Evolutionary conservation across 768 basidiomycete species (phyloP).

Genomic region (Rhodosporidiobolus sp.): DNA sequence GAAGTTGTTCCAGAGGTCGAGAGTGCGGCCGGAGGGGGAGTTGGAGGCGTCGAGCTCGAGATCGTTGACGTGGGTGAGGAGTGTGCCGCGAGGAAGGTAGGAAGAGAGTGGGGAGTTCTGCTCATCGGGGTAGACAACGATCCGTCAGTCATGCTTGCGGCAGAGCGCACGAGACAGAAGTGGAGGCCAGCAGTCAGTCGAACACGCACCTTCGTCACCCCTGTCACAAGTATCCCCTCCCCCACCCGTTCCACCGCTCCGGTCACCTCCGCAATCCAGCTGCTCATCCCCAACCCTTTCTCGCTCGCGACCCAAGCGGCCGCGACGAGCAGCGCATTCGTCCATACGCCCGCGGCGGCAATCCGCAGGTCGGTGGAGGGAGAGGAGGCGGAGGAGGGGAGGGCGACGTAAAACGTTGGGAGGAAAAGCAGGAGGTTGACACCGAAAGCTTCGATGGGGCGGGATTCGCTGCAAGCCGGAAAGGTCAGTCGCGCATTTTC

Average conservation of each 20-base stretch:
- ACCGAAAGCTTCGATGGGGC: not conserved
- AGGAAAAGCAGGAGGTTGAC: constrained; percentile 20
- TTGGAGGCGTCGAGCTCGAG: constrained; percentile 23
- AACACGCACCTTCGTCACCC: not conserved
- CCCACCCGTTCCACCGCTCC: not conserved
- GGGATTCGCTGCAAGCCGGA: not conserved
- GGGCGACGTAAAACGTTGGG: constrained; percentile 29
- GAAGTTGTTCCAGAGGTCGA: not conserved
- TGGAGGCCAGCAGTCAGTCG: not conserved
- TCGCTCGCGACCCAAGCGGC: not conserved
- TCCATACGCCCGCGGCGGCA: constrained; percentile 19
- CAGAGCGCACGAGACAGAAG: not conserved
- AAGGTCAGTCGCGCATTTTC: not conserved
- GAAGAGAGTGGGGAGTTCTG: constrained; percentile 2
- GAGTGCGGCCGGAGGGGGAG: not conserved
- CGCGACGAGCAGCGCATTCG: constrained; percentile 14
- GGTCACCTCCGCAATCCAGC: not conserved
- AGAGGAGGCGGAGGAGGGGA: not conserved
- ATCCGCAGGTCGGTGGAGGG: constrained; percentile 3
- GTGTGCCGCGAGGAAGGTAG: not conserved
- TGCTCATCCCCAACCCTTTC: not conserved
- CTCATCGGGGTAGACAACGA: no score
- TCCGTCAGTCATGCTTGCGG: not conserved
- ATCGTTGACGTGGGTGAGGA: constrained; percentile 33
- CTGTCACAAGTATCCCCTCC: constrained; percentile 8